A percentile compares a stretch with the other conserved stretches of the same genome.
phyloP scores from a whole-genome alignment of 257 asterid genomes.

The Przewalskia tangutica region DNA sequence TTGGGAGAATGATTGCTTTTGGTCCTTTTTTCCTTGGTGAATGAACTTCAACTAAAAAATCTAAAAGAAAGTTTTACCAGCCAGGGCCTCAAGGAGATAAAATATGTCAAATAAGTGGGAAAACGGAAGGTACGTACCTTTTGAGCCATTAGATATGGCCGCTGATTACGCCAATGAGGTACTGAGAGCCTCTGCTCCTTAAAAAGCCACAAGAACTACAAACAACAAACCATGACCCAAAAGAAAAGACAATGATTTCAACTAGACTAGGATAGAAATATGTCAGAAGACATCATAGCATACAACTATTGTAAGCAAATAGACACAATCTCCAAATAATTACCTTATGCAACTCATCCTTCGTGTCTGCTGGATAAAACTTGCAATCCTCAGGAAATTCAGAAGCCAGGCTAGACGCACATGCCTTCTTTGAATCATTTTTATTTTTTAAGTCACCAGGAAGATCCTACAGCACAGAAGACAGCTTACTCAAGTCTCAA shows the following conservation, averaged over 20 bases:
- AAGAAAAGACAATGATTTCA: background rate
- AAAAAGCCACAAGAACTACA: conserved; percentile 66
- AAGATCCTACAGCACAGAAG: conserved; percentile 46
- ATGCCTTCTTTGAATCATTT: conserved; percentile 59
- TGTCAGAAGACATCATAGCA: background rate
- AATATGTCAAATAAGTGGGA: background rate
- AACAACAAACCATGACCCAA: conserved; percentile 1
- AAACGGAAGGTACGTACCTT: conserved; percentile 34
- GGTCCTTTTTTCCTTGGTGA: background rate
- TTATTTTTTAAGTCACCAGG: conserved; percentile 59
- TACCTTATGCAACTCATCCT: conserved; percentile 89
- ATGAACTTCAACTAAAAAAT: background rate
- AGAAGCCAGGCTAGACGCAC: conserved; percentile 55
- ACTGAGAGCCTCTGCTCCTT: conserved; percentile 75
- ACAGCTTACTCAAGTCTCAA: background rate
- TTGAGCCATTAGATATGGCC: conserved; percentile 78
- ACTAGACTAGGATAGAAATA: background rate
- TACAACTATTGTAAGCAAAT: background rate
- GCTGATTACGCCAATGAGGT: conserved; percentile 86
- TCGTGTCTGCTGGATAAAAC: conserved; percentile 73
- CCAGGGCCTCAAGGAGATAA: background rate
- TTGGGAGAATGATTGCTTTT: background rate
- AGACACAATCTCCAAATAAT: background rate
- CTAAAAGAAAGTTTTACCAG: background rate
- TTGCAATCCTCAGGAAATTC: conserved; percentile 94